A percentile compares a stretch with the other conserved stretches of the same genome.
phyloP scores from a whole-genome alignment of 129 eudicot species.

The Gnaphalium uliginosum region DNA sequence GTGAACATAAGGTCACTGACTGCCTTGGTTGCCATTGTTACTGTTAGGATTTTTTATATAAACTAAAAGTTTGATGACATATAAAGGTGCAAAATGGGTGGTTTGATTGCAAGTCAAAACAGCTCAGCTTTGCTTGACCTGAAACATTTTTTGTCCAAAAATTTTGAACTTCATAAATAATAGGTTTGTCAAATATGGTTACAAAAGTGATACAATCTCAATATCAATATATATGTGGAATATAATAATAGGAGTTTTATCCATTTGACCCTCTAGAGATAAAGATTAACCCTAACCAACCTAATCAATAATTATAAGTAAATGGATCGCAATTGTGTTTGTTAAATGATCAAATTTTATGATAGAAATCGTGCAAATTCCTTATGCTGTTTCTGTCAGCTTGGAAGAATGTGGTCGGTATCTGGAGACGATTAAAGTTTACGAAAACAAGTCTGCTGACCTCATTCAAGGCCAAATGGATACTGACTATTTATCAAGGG shows the following conservation, averaged over 20 bases:
- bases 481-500: slow-evolving; percentile 90
- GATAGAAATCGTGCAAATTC: background rate
- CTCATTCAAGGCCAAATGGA: slow-evolving; percentile 99
- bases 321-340: background rate
- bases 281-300: background rate
- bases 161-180: background rate
- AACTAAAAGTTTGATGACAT: background rate
- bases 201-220: background rate
- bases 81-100: background rate
- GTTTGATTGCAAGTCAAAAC: background rate
- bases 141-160: background rate
- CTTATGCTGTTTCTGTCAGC: slow-evolving; percentile 40
- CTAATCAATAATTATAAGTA: background rate
- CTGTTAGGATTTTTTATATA: background rate
- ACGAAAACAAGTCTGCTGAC: slow-evolving; percentile 94
- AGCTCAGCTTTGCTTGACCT: background rate
- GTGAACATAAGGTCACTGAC: background rate
- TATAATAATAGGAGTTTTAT: background rate
- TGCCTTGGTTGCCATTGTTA: background rate
- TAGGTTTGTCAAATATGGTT: background rate
- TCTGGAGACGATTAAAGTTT: slow-evolving; percentile 90
- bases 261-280: background rate
- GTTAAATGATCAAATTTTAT: slow-evolving; percentile 1
- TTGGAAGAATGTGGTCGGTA: slow-evolving; percentile 99
- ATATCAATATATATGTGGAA: background rate